Evolutionary conservation across 805 yeast genomes (phyloP), one percentile per base, ranked within the genome.

Genomic region (Kodamaea nitidulidarum): DNA sequence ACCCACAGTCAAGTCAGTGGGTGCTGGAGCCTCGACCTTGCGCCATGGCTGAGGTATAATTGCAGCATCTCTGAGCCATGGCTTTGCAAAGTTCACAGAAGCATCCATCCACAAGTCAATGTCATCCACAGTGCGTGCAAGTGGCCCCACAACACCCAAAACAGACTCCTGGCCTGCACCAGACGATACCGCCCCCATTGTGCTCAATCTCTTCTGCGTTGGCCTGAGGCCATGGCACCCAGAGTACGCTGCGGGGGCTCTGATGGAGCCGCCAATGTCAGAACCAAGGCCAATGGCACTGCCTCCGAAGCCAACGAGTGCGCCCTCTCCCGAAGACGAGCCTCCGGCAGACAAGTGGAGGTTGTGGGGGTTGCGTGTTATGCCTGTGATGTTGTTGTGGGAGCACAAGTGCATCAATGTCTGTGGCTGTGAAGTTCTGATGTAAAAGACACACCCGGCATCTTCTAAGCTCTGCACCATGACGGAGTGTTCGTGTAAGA

Each of bases 251-350:
- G 84, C 81, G 3, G 88, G 88, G 7, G 70, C 74, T 44, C 88
- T 68, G 41, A 82, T 76, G 10, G 82, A 75, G 1, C 88, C 88
- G 43, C 88, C 88, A 45, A 81, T 81, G 53, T 81, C 88, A 18
- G 84, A 75, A 30, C 87, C 87, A 31, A 78, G 65, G 14, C 84
- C 90, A 31, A 81, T 46, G 1, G 78, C 73, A 14, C 84, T 76
- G 4, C 78, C 86, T 38, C 70, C 74, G 55, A 76, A 69, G 2
- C 75, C 77, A 38, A 79, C 74, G 44, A 76, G 55, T 0, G 84
- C 78, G 46, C 86, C 84, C 56, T 81, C 88, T 44, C 88, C 88
- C 28, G 84, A 81, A 3, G 84, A 77, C 1, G 84, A 77, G n/a
- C 88, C 88, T 46, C 88, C 87, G 2, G 83, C 70, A 14, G 83